phyloP scores from a whole-genome alignment of 1,139 yeast species.

The Kodamaea fungicola region DNA sequence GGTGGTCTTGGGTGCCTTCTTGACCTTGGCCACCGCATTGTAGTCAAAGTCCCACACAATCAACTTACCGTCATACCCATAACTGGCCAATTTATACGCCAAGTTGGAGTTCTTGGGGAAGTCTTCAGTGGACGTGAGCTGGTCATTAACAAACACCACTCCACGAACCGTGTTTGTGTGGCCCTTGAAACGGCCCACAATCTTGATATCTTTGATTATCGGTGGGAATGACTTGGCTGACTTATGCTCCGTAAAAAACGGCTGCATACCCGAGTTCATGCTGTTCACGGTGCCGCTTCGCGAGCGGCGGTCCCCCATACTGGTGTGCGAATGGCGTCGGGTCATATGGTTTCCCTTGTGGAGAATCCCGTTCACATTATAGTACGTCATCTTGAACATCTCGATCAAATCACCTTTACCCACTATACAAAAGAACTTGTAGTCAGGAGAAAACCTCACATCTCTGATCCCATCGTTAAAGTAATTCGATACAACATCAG shows the following conservation, averaged over 20 bases:
- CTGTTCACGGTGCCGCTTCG: conserved; percentile 40
- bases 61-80: conserved; percentile 69
- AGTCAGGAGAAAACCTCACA: conserved; percentile 62
- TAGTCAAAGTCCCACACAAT: conserved; percentile 75
- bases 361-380: conserved; percentile 34
- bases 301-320: conserved; percentile 17
- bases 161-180: conserved; percentile 63
- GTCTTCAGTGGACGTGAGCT: conserved; percentile 7
- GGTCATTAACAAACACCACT: conserved; percentile 30
- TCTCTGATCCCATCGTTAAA: conserved; percentile 61
- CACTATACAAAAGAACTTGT: conserved; percentile 53
- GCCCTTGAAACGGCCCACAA: conserved; percentile 56
- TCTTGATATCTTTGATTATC: conserved; percentile 37
- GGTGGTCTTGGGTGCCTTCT: conserved; percentile 13
- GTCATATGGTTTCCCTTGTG: conserved; percentile 14
- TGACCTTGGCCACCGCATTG: conserved; percentile 51
- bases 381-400: conserved; percentile 45
- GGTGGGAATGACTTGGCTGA: conserved; percentile 25
- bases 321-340: conserved; percentile 14
- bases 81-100: conserved; percentile 58
- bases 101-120: conserved; percentile 18
- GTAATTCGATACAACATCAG: conserved; percentile 63
- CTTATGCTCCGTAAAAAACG: conserved; percentile 14
- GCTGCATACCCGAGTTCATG: conserved; percentile 11
- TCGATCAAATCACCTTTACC: conserved; percentile 62